Conservation (phyloP, 2,329 filamentous ascomycete species). For the Paecilomyces variotii region DNA sequence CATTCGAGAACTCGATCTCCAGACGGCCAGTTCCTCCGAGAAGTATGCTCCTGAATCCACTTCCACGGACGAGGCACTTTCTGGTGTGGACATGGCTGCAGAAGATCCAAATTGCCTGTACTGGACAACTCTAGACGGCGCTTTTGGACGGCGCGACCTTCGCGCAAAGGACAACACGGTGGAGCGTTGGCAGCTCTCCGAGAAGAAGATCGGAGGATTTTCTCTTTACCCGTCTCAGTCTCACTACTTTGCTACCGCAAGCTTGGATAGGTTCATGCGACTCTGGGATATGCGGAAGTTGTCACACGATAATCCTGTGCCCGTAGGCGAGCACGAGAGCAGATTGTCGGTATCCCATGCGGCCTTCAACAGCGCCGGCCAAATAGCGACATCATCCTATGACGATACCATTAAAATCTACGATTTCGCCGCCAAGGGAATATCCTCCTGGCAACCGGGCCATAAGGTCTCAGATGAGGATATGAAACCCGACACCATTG, state of each 20-base stretch:
- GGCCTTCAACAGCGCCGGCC: conserved; percentile 75
- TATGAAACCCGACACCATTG: conserved; percentile 60
- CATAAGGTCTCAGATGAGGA: conserved; percentile 51
- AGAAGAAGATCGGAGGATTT: conserved; percentile 95
- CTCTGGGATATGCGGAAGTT: conserved; percentile 83
- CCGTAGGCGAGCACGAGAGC: conserved; percentile 75
- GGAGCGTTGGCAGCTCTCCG: conserved; percentile 67
- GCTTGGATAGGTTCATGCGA: conserved; percentile 78
- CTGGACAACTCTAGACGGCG: conserved; percentile 79
- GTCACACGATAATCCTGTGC: conserved; percentile 56
- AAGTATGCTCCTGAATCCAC: conserved; percentile 67
- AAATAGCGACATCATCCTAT: conserved; percentile 86
- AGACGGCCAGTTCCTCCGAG: conserved; percentile 70
- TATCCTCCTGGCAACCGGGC: conserved; percentile 51
- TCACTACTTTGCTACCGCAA: conserved; percentile 80
- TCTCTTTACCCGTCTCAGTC: conserved; percentile 70
- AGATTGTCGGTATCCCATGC: conserved; percentile 85
- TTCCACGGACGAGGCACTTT: conserved; percentile 68
- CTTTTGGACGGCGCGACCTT: conserved; percentile 72
- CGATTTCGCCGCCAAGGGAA: conserved; percentile 55
- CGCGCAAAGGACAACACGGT: conserved; percentile 49
- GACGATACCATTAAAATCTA: conserved; percentile 95
- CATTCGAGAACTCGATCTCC: conserved; percentile 76
- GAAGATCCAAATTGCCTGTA: conserved; percentile 66
- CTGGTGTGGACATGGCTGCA: conserved; percentile 69